A percentile compares a stretch with the other conserved stretches of the same genome.
phyloP scores from a whole-genome alignment of 1,139 yeast species.

The Geotrichum cucujoidarum region DNA sequence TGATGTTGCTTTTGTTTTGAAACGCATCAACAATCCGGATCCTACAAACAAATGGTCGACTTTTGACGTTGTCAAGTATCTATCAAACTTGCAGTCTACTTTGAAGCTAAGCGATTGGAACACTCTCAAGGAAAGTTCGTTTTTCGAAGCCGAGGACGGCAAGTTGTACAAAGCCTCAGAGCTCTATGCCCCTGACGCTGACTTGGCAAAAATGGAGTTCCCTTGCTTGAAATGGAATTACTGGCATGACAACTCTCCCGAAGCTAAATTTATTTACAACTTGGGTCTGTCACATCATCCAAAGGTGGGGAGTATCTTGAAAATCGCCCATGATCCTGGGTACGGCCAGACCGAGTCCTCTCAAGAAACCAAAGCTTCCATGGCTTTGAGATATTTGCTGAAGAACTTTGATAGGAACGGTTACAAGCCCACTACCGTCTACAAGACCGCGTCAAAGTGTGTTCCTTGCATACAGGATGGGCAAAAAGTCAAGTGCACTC shows the following conservation, averaged over 20 bases:
- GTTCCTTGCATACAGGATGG: slow-evolving; percentile 28
- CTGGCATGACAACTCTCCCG: slow-evolving; percentile 33
- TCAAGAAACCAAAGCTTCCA: slow-evolving; percentile 20
- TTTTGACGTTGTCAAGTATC: slow-evolving; percentile 36
- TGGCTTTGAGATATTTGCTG: slow-evolving; percentile 29
- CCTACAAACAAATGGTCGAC: slow-evolving; percentile 36
- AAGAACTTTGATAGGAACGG: slow-evolving; percentile 23
- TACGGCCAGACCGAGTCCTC: slow-evolving; percentile 2
- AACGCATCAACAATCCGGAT: slow-evolving; percentile 32
- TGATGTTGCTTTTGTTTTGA: slow-evolving; percentile 39
- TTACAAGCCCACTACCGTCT: slow-evolving; percentile 23
- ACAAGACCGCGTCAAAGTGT: slow-evolving; percentile 21
- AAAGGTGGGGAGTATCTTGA: slow-evolving; percentile 27
- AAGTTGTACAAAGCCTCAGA: slow-evolving; percentile 25
- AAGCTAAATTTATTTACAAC: slow-evolving; percentile 32
- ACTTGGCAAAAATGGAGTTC: slow-evolving; percentile 31
- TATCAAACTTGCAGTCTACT: slow-evolving; percentile 29
- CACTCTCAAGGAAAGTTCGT: slow-evolving; percentile 30
- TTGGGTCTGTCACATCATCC: slow-evolving; percentile 36
- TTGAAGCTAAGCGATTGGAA: slow-evolving; percentile 35
- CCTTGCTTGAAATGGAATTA: slow-evolving; percentile 32
- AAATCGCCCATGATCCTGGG: slow-evolving; percentile 16
- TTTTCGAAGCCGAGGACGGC: slow-evolving; percentile 30
- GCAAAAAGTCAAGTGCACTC: slow-evolving; percentile 23
- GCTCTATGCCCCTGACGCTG: slow-evolving; percentile 35